Evolutionary conservation across 352 stramenopile genomes (phyloP), one percentile per base, ranked within the genome.

Genomic region (Globisporangium canariense): DNA sequence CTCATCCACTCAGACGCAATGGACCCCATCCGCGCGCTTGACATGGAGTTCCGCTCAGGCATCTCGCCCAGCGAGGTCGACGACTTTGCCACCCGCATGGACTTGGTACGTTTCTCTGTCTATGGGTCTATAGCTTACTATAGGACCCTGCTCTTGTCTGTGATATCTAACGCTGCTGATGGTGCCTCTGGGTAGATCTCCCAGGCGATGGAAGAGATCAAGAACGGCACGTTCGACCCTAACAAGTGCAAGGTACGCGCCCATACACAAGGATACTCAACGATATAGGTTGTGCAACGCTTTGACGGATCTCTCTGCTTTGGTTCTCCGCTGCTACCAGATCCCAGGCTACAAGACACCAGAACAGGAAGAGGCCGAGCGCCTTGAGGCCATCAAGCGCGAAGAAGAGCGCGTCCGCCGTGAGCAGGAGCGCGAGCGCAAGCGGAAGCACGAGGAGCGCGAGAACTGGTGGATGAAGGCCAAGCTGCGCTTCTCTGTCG

Each of bases 181-280:
- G 10, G 8, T 40, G 34, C 8, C 14, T 3, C 4, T 11, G 1
- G 36, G 10, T 67, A 93, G 83, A 82, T 93, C 36, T 66, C 85
- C 3, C 62, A 85, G 43, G 85, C 83, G 13, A 89, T 93, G 73
- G 79, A 91, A 16, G 72, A 92, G 63, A 90, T 93, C 70, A 86
- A 93, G 71, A 79, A 83, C 43, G 85, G 81, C 4, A 92, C 85
- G 43, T 93, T 93, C 49, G 85, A 93, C 60, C 81, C 85, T 0
- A 40, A 78, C 20, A 76, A 77, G 14, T 93, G 85, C 71, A 89
- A 91, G 45, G 81, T 88, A 60, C 45, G 56, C 38, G 32, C 7
- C 32, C 32, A 8, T 36, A 36, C 32, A 36, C 32, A 8, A 5
- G 32, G 32, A 36, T 36, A 9, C 32, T 8, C 32, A 36, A 36